Evolutionary conservation across 768 basidiomycete species (phyloP), one percentile per base, ranked within the genome.

Genomic region (Leccinum disarticulatum): DNA sequence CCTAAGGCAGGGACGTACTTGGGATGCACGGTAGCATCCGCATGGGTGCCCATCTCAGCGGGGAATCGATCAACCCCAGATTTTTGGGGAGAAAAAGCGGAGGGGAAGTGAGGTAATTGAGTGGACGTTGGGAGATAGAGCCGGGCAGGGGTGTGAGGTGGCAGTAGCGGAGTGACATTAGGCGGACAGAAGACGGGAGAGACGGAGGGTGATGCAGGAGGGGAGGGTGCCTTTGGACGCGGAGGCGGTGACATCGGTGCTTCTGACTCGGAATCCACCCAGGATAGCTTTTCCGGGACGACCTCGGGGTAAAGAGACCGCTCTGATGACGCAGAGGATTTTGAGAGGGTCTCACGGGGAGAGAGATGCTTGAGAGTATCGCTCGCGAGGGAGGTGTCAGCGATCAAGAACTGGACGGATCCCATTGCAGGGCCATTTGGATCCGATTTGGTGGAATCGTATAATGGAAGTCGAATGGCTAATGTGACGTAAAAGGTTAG

Each of bases 401-500:
- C 53, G 59, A 73, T 69, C 61, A 61, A 61, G 59, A 73, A 67
- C 55, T 62, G 64, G 59, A 71, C 56, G 63, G 61, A 67, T 69
- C 70, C 70, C 61, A 61, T 62, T 61, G 62, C 64, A 38, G 61
- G 67, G 60, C 61, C 63, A 67, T 62, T 67, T 67, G 58, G 22
- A 62, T 71, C 69, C 61, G 70, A 57, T 70, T 55, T 72, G 52
- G 62, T 67, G 66, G 67, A 65, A 65, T 71, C 64, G 59, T 65
- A 71, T 65, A 71, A 73, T 73, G 70, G 70, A 71, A 71, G 70
- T 27, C 58, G 69, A 38, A 71, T 55, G n/a, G 36, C 70, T 71
- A 49, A 30, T 41, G 46, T 68, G 68, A 71, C 70, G 70, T 71
- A 71, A 71, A 69, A 35, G 55, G 54, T 68, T 30, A 73, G 64